Evolutionary conservation across 2,329 filamentous ascomycete genomes (phyloP), one percentile per base, ranked within the genome.

Genomic region (Pseudocercospora macadamiae): DNA sequence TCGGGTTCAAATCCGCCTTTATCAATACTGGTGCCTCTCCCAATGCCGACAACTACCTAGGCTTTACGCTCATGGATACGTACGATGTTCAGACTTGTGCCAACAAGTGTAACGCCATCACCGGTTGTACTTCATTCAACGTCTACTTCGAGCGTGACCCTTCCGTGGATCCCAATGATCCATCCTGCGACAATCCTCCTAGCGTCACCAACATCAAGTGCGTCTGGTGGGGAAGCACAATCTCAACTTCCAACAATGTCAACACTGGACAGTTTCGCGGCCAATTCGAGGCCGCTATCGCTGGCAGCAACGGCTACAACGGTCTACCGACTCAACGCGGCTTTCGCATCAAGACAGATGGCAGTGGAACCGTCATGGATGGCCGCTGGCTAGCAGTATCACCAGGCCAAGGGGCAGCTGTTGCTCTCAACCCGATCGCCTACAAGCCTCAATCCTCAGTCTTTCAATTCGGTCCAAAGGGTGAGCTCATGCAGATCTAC

Each of bases 271-370:
- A 75, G 61, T 70, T 56, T 52, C 68, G 73, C 14, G 63, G 61
- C 25, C 26, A 65, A 9, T 71, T 79, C 71, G 64, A 71, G 12
- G 74, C 79, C 37, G 71, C 74, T 36, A 76, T 79, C 52, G 71
- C 76, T 16, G 77, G 74, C 18, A 76, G 72, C 26, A 78, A 79
- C 53, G 77, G 55, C 21, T 55, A 36, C 39, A 36, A 26, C 42
- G 45, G 57, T 37, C 36, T 60, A 28, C 49, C 55, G 34, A 51
- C 45, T 39, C 36, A 51, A 32, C 16, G 44, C 28, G 45, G 51
- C 32, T 48, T 57, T 42, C 48, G 60, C 57, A 57, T 42, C 34
- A 45, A 55, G 18, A 54, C 58, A 16, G 58, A 39, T 23, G 48
- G 54, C 23, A 47, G 34, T 21, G 32, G 44, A 26, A 57, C 53